Evolutionary conservation across 140 eudicot species (phyloP).

Genomic region (Anethum foeniculum): DNA sequence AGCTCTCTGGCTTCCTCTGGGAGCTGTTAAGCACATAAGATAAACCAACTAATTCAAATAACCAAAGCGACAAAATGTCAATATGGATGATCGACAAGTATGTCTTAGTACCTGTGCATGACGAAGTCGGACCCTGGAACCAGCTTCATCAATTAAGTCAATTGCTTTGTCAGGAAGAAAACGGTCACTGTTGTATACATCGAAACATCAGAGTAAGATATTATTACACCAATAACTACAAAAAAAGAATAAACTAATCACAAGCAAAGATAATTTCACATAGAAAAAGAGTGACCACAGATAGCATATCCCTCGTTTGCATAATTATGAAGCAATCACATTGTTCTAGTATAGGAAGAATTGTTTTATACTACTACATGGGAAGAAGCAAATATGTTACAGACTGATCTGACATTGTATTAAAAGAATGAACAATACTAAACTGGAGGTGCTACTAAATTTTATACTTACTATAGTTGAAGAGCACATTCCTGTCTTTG

Average conservation of each 20-base stretch:
- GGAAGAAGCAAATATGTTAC: not conserved
- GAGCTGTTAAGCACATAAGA: constrained; percentile 40
- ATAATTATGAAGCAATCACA: not conserved
- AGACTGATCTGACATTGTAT: not conserved
- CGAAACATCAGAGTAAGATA: constrained; percentile 6
- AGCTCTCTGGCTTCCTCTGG: constrained; percentile 98
- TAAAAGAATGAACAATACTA: not conserved
- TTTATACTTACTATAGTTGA: not conserved
- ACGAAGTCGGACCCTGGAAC: constrained; percentile 90
- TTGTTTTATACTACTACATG: not conserved
- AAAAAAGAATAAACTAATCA: not conserved
- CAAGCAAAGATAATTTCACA: not conserved
- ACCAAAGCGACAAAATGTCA: not conserved
- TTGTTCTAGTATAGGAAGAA: not conserved
- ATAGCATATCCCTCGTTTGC: not conserved
- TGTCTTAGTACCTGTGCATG: constrained; percentile 67
- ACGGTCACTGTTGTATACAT: constrained; percentile 58
- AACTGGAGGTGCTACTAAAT: not conserved
- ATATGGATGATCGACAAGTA: not conserved
- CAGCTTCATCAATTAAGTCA: constrained; percentile 93
- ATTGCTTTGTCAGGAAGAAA: constrained; percentile 98
- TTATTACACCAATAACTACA: not conserved
- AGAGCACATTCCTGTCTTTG: too few relatives aligned
- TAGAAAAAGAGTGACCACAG: not conserved
- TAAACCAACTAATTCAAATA: constrained; percentile 6